Conservation (phyloP, 2,329 filamentous ascomycete species). For the Arthroderma sp. region DNA sequence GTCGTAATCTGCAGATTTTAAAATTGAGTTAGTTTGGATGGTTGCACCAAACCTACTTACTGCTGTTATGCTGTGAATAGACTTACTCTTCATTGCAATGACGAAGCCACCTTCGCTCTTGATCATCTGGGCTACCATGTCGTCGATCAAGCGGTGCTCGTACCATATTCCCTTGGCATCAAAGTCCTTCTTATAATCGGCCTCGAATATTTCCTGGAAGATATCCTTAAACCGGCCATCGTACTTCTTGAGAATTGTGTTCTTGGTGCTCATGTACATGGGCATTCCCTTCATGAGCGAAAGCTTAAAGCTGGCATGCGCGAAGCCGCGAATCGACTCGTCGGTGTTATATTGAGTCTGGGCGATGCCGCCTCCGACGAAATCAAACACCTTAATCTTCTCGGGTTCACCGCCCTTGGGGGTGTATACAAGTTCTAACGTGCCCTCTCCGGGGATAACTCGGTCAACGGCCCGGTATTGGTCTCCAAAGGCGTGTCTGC, state of each 20-base stretch:
- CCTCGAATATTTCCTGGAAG: constrained; percentile 93
- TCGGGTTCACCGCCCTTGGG: constrained; percentile 62
- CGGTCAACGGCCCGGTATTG: constrained; percentile 95
- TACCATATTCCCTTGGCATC: constrained; percentile 95
- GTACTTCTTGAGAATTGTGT: constrained; percentile 98
- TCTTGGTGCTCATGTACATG: constrained; percentile 99
- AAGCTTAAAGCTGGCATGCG: constrained; percentile 93
- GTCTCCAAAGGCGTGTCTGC: constrained; percentile 94
- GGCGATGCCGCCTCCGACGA: constrained; percentile 64
- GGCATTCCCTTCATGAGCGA: constrained; percentile 75
- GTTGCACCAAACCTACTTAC: neutral
- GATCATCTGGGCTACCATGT: constrained; percentile 99
- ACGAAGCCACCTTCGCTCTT: constrained; percentile 94
- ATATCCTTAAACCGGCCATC: constrained; percentile 99
- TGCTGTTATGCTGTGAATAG: neutral
- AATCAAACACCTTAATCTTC: constrained; percentile 81
- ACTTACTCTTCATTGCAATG: constrained; percentile 92
- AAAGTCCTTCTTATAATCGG: constrained; percentile 73
- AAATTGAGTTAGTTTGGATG: neutral
- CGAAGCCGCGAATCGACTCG: constrained; percentile 88
- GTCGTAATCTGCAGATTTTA: constrained; percentile 64
- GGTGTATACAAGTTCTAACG: constrained; percentile 88
- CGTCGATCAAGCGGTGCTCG: constrained; percentile 96
- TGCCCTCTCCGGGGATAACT: constrained; percentile 70
- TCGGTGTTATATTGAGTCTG: constrained; percentile 98